phyloP scores from a whole-genome alignment of 2,329 filamentous ascomycete species.

The Paradendryphiella salina region DNA sequence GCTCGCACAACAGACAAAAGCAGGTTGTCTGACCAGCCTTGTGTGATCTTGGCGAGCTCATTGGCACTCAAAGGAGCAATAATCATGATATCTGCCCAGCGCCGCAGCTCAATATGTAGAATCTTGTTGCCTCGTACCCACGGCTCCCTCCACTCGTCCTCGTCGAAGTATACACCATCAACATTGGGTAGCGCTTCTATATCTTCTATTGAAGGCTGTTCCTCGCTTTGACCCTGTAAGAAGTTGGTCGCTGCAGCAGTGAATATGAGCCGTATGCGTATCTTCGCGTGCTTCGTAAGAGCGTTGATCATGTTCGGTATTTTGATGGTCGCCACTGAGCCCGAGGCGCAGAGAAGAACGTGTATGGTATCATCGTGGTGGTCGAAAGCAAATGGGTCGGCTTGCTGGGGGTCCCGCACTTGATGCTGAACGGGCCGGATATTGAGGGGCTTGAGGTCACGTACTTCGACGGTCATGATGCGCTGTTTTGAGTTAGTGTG shows the following conservation, averaged over 20 bases:
- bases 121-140: conserved; percentile 82
- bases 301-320: conserved; percentile 56
- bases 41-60: conserved; percentile 78
- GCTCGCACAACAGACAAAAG: conserved; percentile 75
- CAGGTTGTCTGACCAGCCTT: conserved; percentile 77
- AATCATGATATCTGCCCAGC: conserved; percentile 79
- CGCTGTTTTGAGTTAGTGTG: conserved; percentile 6
- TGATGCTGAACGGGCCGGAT: conserved; percentile 35
- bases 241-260: conserved; percentile 75
- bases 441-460: conserved; percentile 33
- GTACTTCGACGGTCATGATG: conserved; percentile 31
- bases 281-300: conserved; percentile 56
- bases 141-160: conserved; percentile 79
- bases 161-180: conserved; percentile 78
- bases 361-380: conserved; percentile 51
- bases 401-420: conserved; percentile 19
- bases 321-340: conserved; percentile 89
- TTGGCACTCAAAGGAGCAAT: conserved; percentile 85
- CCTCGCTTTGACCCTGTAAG: conserved; percentile 71
- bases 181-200: conserved; percentile 69
- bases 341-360: conserved; percentile 67
- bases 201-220: conserved; percentile 71
- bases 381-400: conserved; percentile 30
- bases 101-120: conserved; percentile 84
- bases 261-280: conserved; percentile 85